These are phyloP conservation scores for Arabidopsis suecica DNA, from an alignment of 345 rosid genomes.

Conservation along the genomic window DNA sequence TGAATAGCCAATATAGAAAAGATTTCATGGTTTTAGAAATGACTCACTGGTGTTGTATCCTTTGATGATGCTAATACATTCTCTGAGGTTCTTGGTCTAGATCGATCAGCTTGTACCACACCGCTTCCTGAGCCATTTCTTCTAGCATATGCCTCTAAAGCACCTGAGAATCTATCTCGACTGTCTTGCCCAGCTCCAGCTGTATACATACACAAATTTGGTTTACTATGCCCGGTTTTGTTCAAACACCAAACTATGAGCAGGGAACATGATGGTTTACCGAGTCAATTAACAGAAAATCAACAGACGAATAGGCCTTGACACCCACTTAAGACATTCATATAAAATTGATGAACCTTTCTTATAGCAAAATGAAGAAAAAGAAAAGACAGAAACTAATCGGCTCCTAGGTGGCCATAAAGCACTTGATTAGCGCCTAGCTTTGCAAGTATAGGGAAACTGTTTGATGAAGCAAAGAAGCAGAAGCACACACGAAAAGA, in stretches of 20 bases:
- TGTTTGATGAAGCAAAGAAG: not conserved
- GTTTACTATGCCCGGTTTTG: not conserved
- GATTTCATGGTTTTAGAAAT: slow-evolving; percentile 8
- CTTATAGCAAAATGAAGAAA: not conserved
- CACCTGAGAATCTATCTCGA: slow-evolving; percentile 73
- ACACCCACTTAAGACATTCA: not conserved
- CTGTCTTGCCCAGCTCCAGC: slow-evolving; percentile 64
- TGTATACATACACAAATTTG: slow-evolving; percentile 23
- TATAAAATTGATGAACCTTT: not conserved
- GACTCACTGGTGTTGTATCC: slow-evolving; percentile 57
- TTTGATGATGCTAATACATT: slow-evolving; percentile 64
- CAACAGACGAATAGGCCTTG: not conserved
- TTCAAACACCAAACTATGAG: slow-evolving; percentile 18
- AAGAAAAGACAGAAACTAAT: not conserved
- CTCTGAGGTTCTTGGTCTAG: slow-evolving; percentile 63
- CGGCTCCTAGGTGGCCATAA: not conserved
- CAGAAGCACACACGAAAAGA: slow-evolving; percentile 16
- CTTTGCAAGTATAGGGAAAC: not conserved
- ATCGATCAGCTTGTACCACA: slow-evolving; percentile 52
- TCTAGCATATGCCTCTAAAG: slow-evolving; percentile 75
- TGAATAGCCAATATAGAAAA: not conserved
- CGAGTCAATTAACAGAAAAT: not conserved
- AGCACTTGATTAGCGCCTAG: not conserved
- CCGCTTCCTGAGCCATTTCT: slow-evolving; percentile 68
- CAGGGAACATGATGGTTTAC: not conserved